A percentile compares a stretch with the other conserved stretches of the same genome.
Evolutionary conservation across 768 basidiomycete genomes (phyloP).

Genomic region (Rhodocollybia butyracea): DNA sequence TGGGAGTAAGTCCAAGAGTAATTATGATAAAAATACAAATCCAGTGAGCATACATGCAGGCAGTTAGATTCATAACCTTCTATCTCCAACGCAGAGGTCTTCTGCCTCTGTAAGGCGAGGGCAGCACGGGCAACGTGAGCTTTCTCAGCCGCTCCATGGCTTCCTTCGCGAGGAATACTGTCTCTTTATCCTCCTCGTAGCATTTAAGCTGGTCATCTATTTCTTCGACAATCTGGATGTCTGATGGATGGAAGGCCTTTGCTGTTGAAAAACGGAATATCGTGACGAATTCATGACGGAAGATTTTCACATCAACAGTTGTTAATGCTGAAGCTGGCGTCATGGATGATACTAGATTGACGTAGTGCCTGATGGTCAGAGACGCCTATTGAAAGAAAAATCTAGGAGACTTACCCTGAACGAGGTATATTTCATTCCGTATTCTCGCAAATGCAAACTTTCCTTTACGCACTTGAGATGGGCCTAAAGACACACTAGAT

Average conservation of each 20-base stretch:
- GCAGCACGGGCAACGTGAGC: slow-evolving; percentile 26
- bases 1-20: no score
- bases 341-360: not conserved
- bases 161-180: slow-evolving; percentile 56
- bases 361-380: not conserved
- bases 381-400: not conserved
- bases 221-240: slow-evolving; percentile 49
- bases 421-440: slow-evolving; percentile 48
- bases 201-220: slow-evolving; percentile 45
- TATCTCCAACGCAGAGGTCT: slow-evolving; percentile 3
- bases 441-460: slow-evolving; percentile 57
- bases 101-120: not conserved
- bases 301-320: slow-evolving; percentile 49
- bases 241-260: slow-evolving; percentile 43
- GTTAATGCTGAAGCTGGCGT: slow-evolving; percentile 39
- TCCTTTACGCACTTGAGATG: not conserved
- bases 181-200: slow-evolving; percentile 58
- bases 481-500: not conserved
- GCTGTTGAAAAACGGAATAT: slow-evolving; percentile 55
- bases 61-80: no score
- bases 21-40: no score
- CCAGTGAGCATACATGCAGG: no score
- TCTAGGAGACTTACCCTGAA: slow-evolving; percentile 61
- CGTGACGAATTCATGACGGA: slow-evolving; percentile 60
- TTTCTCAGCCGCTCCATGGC: slow-evolving; percentile 41